A percentile compares a stretch with the other conserved stretches of the same genome.
Conservation (phyloP, 2,329 filamentous ascomycete species). For the Diaporthe velutina region DNA sequence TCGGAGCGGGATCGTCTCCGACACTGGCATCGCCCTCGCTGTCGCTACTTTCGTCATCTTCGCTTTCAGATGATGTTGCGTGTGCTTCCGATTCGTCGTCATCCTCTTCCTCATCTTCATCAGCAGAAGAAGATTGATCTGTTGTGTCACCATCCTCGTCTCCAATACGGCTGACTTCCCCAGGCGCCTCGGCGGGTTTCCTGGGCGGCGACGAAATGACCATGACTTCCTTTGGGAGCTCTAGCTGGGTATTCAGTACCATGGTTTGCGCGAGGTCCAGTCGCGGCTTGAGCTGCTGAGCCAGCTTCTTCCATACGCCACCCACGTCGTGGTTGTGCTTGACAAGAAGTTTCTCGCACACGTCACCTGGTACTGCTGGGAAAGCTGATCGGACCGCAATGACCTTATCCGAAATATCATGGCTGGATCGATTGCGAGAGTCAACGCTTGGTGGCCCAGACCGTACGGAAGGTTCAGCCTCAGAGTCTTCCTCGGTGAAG, state of each 20-base stretch:
- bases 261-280: slow-evolving; percentile 41
- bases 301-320: slow-evolving; percentile 54
- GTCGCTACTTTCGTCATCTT: slow-evolving; percentile 41
- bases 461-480: neutral
- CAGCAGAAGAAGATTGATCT: slow-evolving; percentile 29
- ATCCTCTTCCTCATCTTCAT: slow-evolving; percentile 38
- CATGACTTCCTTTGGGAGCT: slow-evolving; percentile 39
- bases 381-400: slow-evolving; percentile 54
- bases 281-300: slow-evolving; percentile 48
- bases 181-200: slow-evolving; percentile 24
- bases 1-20: slow-evolving; percentile 39
- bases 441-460: neutral
- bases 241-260: slow-evolving; percentile 38
- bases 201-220: slow-evolving; percentile 37
- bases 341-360: slow-evolving; percentile 53
- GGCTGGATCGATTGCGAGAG: neutral
- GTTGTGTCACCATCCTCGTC: slow-evolving; percentile 39
- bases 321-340: slow-evolving; percentile 51
- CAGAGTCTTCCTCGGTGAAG: slow-evolving; percentile 1
- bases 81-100: slow-evolving; percentile 29
- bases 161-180: slow-evolving; percentile 36
- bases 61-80: slow-evolving; percentile 6
- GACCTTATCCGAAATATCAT: slow-evolving; percentile 38
- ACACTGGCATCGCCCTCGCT: slow-evolving; percentile 45
- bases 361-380: slow-evolving; percentile 52